Percentiles rank a stretch among this genome's conserved stretches.
Conservation (phyloP, 805 yeast genomes). For the Naumovozyma castellii region DNA sequence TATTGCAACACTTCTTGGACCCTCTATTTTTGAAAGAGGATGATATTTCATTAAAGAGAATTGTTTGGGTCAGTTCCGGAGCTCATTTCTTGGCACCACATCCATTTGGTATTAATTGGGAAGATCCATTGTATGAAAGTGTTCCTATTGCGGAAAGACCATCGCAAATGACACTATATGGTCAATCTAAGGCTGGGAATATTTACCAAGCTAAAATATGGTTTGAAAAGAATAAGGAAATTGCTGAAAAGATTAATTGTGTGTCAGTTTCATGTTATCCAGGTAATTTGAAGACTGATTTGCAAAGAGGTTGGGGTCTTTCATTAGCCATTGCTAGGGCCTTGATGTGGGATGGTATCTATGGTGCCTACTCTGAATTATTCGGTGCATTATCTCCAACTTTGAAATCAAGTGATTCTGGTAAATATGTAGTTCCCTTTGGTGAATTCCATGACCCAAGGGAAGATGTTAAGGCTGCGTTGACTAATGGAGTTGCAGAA, state of each 20-base stretch:
- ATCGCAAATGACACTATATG: conserved; percentile 20
- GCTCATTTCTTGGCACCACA: conserved; percentile 26
- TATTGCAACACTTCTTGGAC: conserved; percentile 31
- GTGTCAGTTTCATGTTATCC: conserved; percentile 31
- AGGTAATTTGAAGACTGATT: conserved; percentile 28
- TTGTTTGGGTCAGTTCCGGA: conserved; percentile 35
- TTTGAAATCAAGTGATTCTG: conserved; percentile 23
- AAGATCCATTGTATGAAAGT: conserved; percentile 21
- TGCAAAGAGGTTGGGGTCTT: conserved; percentile 21
- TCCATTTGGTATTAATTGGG: conserved; percentile 28
- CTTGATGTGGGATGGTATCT: conserved; percentile 14
- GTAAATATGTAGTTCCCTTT: conserved; percentile 31
- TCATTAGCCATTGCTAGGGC: conserved; percentile 2
- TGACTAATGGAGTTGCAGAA: conserved; percentile 16
- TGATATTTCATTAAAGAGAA: conserved; percentile 25
- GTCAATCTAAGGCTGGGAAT: conserved; percentile 34
- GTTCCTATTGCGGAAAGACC: conserved; percentile 16
- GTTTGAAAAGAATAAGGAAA: conserved; percentile 22
- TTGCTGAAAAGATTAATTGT: conserved; percentile 22
- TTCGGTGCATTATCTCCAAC: conserved; percentile 32
- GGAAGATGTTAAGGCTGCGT: conserved; percentile 19
- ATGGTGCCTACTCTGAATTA: conserved; percentile 34
- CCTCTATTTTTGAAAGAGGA: conserved; percentile 30
- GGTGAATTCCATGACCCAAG: conserved; percentile 27
- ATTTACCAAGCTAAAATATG: conserved; percentile 31